These are phyloP conservation scores for Kewa caespitosa DNA, from an alignment of 179 eudicot genomes.

Conservation along the genomic window DNA sequence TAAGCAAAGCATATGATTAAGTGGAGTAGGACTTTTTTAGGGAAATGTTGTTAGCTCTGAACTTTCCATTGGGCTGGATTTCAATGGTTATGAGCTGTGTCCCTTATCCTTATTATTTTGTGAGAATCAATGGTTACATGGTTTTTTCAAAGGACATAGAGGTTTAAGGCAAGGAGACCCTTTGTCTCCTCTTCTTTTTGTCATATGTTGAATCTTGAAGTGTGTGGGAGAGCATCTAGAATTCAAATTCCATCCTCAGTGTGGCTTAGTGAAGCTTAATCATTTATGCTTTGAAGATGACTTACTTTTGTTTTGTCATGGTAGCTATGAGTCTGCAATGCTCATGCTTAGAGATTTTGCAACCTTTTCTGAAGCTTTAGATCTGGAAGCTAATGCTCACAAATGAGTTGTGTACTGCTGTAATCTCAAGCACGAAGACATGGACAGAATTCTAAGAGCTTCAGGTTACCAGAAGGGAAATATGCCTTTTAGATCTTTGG, in stretches of 20 bases:
- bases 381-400: neutral
- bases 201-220: neutral
- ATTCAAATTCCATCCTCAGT: neutral
- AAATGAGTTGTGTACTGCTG: neutral
- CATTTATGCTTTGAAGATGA: slow-evolving; percentile 1
- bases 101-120: neutral
- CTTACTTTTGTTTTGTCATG: neutral
- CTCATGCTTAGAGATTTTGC: neutral
- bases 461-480: neutral
- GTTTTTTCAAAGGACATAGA: neutral
- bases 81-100: neutral
- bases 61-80: neutral
- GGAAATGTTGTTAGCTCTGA: neutral
- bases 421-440: neutral
- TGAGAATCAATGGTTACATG: neutral
- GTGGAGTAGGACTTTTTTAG: neutral
- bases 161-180: neutral
- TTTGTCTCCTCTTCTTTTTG: neutral
- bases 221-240: neutral
- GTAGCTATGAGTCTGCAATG: neutral
- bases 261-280: neutral
- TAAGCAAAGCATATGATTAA: neutral
- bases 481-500: neutral
- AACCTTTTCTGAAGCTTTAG: neutral
- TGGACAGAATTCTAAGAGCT: neutral